Conservation (phyloP, 768 basidiomycete genomes). For the Boletus vinaceobasis region DNA sequence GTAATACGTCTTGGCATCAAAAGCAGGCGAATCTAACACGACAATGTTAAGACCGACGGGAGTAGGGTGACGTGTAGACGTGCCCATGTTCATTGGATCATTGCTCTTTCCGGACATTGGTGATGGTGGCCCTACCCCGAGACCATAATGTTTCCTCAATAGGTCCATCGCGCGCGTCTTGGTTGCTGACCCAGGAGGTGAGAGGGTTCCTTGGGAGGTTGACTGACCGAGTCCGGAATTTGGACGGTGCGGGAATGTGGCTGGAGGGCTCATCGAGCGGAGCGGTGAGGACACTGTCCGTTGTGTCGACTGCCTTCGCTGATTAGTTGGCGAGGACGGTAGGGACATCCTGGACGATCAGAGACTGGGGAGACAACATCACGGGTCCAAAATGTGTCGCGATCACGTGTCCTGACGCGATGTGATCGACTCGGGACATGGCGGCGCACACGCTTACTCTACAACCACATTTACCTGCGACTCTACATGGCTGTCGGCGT, state of each 20-base stretch:
- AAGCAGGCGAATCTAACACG: slow-evolving; percentile 66
- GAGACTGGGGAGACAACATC: no score
- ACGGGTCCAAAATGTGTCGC: slow-evolving; percentile 4
- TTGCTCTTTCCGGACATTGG: slow-evolving; percentile 52
- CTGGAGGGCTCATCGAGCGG: slow-evolving; percentile 38
- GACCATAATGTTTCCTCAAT: slow-evolving; percentile 82
- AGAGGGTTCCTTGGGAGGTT: slow-evolving; percentile 21
- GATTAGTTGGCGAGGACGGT: slow-evolving; percentile 14
- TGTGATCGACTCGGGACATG: slow-evolving; percentile 4
- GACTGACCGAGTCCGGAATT: slow-evolving; percentile 18
- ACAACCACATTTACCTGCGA: not conserved
- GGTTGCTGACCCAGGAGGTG: slow-evolving; percentile 30
- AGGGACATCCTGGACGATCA: slow-evolving; percentile 6
- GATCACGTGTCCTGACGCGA: slow-evolving; percentile 25
- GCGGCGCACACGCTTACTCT: not conserved
- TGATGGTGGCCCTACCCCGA: slow-evolving; percentile 71
- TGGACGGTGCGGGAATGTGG: slow-evolving; percentile 15
- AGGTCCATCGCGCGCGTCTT: slow-evolving; percentile 71
- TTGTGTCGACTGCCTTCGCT: slow-evolving; percentile 25
- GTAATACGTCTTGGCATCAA: slow-evolving; percentile 82
- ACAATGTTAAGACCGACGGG: slow-evolving; percentile 1
- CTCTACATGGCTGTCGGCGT: slow-evolving; percentile 11
- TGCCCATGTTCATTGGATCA: slow-evolving; percentile 83
- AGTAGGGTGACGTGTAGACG: slow-evolving; percentile 15
- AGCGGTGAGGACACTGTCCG: slow-evolving; percentile 44